Conservation (phyloP, 257 asterid genomes). For the Linderniella brevidens region DNA sequence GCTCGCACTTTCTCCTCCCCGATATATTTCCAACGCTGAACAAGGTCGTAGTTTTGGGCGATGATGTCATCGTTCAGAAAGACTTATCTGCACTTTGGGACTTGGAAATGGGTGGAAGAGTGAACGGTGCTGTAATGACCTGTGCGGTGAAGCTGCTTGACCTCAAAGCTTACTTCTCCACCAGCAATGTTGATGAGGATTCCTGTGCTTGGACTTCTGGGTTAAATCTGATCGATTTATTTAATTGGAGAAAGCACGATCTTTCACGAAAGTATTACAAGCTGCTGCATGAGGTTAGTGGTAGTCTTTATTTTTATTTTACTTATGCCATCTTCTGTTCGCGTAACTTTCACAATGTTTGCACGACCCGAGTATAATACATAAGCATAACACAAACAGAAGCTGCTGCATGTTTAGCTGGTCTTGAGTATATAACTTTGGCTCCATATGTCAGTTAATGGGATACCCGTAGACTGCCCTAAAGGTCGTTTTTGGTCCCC, state of each 20-base stretch:
- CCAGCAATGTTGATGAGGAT: conserved; percentile 28
- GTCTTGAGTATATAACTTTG: no score
- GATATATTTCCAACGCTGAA: conserved; percentile 47
- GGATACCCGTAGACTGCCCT: no score
- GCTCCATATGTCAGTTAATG: no score
- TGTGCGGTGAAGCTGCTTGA: conserved; percentile 56
- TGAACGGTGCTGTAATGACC: conserved; percentile 60
- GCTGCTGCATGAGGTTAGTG: conserved; percentile 65
- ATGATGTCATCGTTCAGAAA: conserved; percentile 76
- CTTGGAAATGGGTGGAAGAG: conserved; percentile 79
- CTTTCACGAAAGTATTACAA: conserved; percentile 45
- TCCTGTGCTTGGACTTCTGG: conserved; percentile 95
- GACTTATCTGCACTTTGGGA: conserved; percentile 86
- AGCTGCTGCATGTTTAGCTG: no score
- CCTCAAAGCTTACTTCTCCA: conserved; percentile 36
- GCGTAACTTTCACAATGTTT: not conserved
- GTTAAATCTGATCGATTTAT: conserved; percentile 58
- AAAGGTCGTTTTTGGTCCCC: no score
- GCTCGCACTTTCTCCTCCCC: conserved; percentile 82
- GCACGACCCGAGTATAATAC: not conserved
- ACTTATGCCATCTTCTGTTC: not conserved
- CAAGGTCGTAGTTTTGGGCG: conserved; percentile 79
- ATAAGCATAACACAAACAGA: no score
- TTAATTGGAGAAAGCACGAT: conserved; percentile 57
- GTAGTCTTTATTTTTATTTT: not conserved